Evolutionary conservation across 495 filamentous ascomycete species (phyloP), one percentile per base, ranked within the genome.

Genomic region (Aspergillus ellipticus): DNA sequence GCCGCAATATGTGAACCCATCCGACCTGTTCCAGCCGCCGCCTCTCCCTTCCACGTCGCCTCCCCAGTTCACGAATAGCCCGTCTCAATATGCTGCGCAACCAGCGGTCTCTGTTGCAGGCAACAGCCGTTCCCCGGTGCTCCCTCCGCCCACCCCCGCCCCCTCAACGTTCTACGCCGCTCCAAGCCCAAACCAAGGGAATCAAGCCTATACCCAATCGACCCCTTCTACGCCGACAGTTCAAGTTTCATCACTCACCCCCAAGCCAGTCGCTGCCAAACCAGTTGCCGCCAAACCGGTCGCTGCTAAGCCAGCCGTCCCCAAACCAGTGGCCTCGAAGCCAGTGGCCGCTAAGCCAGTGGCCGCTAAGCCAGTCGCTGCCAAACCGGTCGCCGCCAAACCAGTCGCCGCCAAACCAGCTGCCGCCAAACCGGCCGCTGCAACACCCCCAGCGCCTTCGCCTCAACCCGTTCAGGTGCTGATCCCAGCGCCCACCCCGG

Each of bases 1-100:
- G 42, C 71, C 74, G 72, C 79, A 74, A 49, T 78, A 73, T 64
- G 69, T 77, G 29, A 76, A 75, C 22, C 74, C 74, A 0, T 66
- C 72, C 24, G 66, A 75, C 54, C 53, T 75, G 7, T 74, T 76
- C 54, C 65, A 74, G n/a, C 65, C 68, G 31, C 61, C 67, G 15
- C 67, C 69, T 35, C 51, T 74, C 9, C 67, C 66, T 31, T 57
- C 70, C 6, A 60, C 63, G 22, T 65, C 73, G 15, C 64, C 68
- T 19, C 66, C 67, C 17, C 60, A 59, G 31, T 74, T 68, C 51
- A 56, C 41, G 9, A 59, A 61, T 48, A 52, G 49, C 7, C 17
- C 58, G 13, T 56, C 69, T 15, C 68, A 74, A 42, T 73, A 66
- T 65, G 56, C 50, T 48, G 61, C 65, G 20, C 60, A 57, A 59